These are phyloP conservation scores for Kwoniella heveanensis DNA, from an alignment of 768 basidiomycete genomes.

Conservation along the genomic window DNA sequence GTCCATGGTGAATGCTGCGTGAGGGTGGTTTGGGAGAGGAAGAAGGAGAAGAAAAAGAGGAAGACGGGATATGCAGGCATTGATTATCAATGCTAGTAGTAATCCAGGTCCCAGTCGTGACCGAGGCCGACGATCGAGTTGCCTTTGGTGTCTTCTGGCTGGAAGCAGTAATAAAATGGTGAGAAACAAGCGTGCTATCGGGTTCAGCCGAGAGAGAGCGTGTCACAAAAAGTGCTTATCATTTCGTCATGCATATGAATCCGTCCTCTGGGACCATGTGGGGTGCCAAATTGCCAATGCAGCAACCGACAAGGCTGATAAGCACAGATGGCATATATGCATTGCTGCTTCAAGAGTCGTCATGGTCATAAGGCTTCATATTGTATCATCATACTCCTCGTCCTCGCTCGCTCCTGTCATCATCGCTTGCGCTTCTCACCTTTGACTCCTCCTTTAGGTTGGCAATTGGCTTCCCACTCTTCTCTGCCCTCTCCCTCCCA, in stretches of 20 bases:
- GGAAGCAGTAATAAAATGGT: not conserved
- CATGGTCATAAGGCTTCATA: not conserved
- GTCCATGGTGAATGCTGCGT: conserved; percentile 49
- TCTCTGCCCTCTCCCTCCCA: conserved; percentile 36
- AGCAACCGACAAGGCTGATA: not conserved
- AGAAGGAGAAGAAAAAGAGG: not conserved
- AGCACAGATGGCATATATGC: not conserved
- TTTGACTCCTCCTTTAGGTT: conserved; percentile 12
- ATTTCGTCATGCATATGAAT: not conserved
- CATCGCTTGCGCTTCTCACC: conserved; percentile 29
- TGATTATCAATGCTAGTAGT: conserved; percentile 6
- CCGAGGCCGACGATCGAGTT: not conserved
- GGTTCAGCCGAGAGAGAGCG: not conserved
- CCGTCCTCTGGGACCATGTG: too few relatives aligned
- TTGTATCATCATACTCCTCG: not conserved
- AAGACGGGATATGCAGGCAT: not conserved
- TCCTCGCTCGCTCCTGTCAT: not conserved
- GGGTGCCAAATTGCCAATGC: not conserved
- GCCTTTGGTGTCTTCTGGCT: not conserved
- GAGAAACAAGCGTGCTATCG: too few relatives aligned
- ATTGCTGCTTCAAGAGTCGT: not conserved
- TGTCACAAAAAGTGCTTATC: not conserved
- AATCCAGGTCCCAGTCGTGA: too few relatives aligned
- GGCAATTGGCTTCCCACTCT: conserved; percentile 35
- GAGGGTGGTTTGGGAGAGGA: not conserved